Percentiles rank a stretch among this genome's conserved stretches.
phyloP scores from a whole-genome alignment of 2,329 filamentous ascomycete genomes.

The Verticillium nubilum region DNA sequence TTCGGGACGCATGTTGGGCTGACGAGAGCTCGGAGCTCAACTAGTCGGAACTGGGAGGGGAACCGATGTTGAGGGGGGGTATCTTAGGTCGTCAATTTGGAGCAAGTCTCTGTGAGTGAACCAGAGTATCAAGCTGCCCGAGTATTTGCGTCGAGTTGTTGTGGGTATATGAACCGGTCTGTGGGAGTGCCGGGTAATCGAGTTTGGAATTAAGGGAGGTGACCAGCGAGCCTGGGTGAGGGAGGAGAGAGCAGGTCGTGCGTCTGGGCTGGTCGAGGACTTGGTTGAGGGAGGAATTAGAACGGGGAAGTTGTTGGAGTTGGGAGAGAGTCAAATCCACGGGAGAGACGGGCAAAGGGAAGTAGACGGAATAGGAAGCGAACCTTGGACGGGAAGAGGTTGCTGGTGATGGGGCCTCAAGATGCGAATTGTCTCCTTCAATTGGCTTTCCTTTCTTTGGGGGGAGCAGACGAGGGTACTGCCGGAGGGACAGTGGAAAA shows the following conservation, averaged over 20 bases:
- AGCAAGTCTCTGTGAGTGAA: neutral
- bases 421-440: neutral
- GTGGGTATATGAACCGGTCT: neutral
- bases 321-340: neutral
- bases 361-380: conserved; percentile 6
- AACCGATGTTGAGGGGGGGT: conserved; percentile 9
- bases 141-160: neutral
- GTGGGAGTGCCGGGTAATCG: neutral
- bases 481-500: conserved; percentile 5
- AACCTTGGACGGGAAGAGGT: neutral
- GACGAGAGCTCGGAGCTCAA: conserved; percentile 11
- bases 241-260: conserved; percentile 7
- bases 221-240: conserved; percentile 8
- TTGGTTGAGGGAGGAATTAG: conserved; percentile 4
- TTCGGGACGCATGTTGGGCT: conserved; percentile 83
- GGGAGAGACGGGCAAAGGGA: conserved; percentile 9
- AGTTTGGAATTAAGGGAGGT: neutral
- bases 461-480: neutral
- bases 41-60: conserved; percentile 11
- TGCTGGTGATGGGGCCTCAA: neutral
- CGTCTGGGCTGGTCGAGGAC: neutral
- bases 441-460: conserved; percentile 1
- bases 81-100: conserved; percentile 3
- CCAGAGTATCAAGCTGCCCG: neutral
- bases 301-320: neutral